phyloP scores from a whole-genome alignment of 371 early-diverging fungal species.

The Parasitella parasitica region DNA sequence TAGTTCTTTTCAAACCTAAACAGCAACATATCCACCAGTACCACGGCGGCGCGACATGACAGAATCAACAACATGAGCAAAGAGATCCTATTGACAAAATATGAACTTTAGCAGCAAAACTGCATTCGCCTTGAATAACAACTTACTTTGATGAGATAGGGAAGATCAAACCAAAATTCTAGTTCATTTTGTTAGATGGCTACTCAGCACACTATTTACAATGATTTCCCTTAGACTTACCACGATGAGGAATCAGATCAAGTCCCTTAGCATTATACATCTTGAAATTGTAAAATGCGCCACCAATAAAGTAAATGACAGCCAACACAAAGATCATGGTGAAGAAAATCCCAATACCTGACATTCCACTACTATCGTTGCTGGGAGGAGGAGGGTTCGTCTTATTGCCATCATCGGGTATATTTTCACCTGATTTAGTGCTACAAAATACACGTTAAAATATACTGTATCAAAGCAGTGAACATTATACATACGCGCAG shows the following conservation, averaged over 20 bases:
- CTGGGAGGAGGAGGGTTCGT: constrained; percentile 2
- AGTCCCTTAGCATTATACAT: constrained; percentile 61
- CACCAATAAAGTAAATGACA: constrained; percentile 57
- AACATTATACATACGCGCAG: constrained; percentile 36
- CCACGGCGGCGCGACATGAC: constrained; percentile 49
- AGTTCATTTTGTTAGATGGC: background rate
- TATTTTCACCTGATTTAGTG: constrained; percentile 24
- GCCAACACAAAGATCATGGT: constrained; percentile 47
- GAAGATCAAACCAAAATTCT: constrained; percentile 55
- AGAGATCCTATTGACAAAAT: constrained; percentile 29
- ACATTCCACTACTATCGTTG: constrained; percentile 29
- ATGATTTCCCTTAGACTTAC: constrained; percentile 21
- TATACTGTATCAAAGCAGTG: background rate
- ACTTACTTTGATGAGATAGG: constrained; percentile 45
- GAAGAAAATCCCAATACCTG: constrained; percentile 54
- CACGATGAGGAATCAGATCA: constrained; percentile 62
- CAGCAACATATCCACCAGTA: constrained; percentile 50
- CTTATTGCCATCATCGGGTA: constrained; percentile 22
- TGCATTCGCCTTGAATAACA: background rate
- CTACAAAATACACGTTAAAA: constrained; percentile 3
- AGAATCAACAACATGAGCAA: constrained; percentile 44
- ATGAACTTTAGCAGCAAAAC: background rate
- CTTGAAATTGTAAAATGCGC: constrained; percentile 59
- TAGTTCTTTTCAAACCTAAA: constrained; percentile 13
- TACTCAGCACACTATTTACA: background rate